A percentile compares a stretch with the other conserved stretches of the same genome.
Evolutionary conservation across 2,329 filamentous ascomycete species (phyloP).

Genomic region (Bipolaris bicolor): DNA sequence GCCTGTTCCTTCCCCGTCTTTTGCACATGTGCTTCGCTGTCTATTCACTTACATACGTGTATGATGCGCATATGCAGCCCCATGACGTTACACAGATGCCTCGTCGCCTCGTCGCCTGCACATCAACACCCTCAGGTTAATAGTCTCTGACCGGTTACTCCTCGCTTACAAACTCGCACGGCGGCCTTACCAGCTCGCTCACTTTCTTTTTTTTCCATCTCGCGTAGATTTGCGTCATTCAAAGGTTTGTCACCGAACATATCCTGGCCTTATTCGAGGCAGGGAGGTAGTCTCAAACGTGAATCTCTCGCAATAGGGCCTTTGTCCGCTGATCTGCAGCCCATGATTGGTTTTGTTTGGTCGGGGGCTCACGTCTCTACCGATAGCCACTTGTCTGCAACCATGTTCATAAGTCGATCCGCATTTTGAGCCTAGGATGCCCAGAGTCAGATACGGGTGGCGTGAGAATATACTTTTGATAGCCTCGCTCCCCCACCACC

Average conservation of each 20-base stretch:
- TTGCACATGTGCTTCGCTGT: not conserved
- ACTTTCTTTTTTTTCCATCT: not conserved
- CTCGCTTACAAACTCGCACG: not conserved
- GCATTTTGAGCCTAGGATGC: not conserved
- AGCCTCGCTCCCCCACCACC: not conserved
- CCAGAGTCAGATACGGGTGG: not conserved
- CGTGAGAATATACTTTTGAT: conserved; percentile 1
- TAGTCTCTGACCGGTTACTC: not conserved
- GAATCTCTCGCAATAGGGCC: not conserved
- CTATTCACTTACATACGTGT: not conserved
- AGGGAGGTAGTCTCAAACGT: not conserved
- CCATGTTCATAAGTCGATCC: not conserved
- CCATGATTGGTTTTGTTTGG: not conserved
- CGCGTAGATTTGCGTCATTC: not conserved
- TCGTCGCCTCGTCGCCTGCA: not conserved
- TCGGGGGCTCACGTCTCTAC: not conserved
- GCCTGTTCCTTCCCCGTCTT: not conserved
- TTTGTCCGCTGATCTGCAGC: not conserved
- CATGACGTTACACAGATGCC: not conserved
- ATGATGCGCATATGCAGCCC: not conserved
- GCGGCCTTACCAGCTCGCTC: no score
- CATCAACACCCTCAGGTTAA: not conserved
- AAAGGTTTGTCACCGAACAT: not conserved
- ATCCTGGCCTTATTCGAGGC: not conserved
- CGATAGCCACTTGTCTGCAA: not conserved